phyloP scores from a whole-genome alignment of 805 yeast genomes.

The Debaryomyces castellii region DNA sequence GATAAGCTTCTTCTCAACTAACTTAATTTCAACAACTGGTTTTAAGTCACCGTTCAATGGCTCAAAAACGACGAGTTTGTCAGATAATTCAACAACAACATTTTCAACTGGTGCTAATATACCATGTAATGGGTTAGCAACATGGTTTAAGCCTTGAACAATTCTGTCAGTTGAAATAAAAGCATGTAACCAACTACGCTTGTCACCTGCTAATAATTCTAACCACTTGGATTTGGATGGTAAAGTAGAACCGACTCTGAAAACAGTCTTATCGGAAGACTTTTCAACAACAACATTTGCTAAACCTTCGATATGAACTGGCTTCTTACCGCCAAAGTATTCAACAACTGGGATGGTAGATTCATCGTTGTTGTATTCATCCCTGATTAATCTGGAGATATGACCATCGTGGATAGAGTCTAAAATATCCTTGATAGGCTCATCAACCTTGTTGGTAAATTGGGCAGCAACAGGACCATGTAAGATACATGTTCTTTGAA shows the following conservation, averaged over 20 bases:
- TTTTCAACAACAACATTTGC: conserved; percentile 36
- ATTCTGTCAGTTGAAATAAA: conserved; percentile 74
- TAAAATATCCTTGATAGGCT: conserved; percentile 88
- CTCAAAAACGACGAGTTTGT: conserved; percentile 62
- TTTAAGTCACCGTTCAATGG: conserved; percentile 66
- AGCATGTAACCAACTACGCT: conserved; percentile 88
- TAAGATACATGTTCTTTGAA: conserved; percentile 97
- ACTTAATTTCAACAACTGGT: conserved; percentile 64
- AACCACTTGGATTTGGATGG: conserved; percentile 60
- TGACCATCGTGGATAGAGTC: conserved; percentile 91
- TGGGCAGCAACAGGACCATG: conserved; percentile 99
- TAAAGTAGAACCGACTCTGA: conserved; percentile 38
- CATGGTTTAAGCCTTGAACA: conserved; percentile 83
- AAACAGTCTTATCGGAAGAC: conserved; percentile 28
- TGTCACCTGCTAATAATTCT: conserved; percentile 73
- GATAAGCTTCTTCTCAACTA: conserved; percentile 53
- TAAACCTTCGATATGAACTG: conserved; percentile 26
- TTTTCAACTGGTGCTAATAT: conserved; percentile 73
- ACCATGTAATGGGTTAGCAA: conserved; percentile 73
- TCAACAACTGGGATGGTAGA: conserved; percentile 83
- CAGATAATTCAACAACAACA: conserved; percentile 58
- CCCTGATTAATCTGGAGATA: conserved; percentile 64
- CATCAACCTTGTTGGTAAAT: conserved; percentile 81
- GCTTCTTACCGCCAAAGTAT: conserved; percentile 71
- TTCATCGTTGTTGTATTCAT: conserved; percentile 68